Conservation (phyloP, 768 basidiomycete species). For the Scleroderma citrinum region DNA sequence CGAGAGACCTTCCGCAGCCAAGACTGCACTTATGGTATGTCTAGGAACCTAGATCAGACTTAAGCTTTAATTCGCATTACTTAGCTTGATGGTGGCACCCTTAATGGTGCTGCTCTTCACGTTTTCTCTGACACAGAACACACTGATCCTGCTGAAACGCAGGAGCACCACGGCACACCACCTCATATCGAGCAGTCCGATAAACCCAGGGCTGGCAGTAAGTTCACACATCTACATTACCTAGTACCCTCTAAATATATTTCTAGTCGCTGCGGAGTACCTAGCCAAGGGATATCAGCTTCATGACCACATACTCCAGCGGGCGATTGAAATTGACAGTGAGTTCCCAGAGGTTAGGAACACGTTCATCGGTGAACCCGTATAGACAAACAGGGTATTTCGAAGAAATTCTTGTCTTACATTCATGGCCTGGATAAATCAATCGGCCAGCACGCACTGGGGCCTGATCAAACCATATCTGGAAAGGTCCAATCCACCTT, state of each 20-base stretch:
- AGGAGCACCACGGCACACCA: constrained; percentile 31
- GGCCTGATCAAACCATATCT: constrained; percentile 77
- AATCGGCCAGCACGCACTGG: constrained; percentile 65
- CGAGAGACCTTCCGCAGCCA: constrained; percentile 77
- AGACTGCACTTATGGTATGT: constrained; percentile 77
- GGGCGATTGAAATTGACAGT: constrained; percentile 80
- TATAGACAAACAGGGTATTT: constrained; percentile 81
- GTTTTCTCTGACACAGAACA: constrained; percentile 69
- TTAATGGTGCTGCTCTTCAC: constrained; percentile 64
- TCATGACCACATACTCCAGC: constrained; percentile 70
- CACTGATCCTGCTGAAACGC: constrained; percentile 43
- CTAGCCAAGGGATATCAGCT: constrained; percentile 85
- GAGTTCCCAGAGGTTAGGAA: constrained; percentile 7
- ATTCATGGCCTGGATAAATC: constrained; percentile 65
- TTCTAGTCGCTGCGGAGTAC: constrained; percentile 83
- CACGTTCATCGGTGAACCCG: background rate
- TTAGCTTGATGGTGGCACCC: constrained; percentile 67
- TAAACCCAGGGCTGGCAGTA: constrained; percentile 86
- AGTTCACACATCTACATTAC: constrained; percentile 16
- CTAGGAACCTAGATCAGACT: background rate
- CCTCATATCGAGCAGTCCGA: constrained; percentile 70
- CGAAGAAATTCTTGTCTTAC: constrained; percentile 75
- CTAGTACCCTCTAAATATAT: background rate
- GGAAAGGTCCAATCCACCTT: constrained; percentile 64
- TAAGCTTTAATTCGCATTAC: background rate